Percentiles rank a stretch among this genome's conserved stretches.
phyloP scores from a whole-genome alignment of 2,329 filamentous ascomycete species.

The Botrytis fabae region DNA sequence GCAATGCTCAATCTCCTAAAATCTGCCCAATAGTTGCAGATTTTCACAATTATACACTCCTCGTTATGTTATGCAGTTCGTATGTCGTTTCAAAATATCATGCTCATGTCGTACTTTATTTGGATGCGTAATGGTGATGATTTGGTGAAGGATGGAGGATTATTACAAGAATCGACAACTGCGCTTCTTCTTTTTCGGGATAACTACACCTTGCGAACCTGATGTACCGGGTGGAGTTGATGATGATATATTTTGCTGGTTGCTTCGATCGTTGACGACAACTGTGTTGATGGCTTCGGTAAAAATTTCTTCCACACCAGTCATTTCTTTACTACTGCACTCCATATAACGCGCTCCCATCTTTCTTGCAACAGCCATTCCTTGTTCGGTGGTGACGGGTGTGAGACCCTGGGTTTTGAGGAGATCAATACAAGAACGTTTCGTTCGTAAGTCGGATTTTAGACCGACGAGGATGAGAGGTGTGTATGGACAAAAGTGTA shows the following conservation, averaged over 20 bases:
- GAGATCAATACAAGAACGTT: conserved; percentile 96
- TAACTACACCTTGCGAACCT: conserved; percentile 41
- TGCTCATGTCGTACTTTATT: conserved; percentile 25
- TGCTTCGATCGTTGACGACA: conserved; percentile 75
- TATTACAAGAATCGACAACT: conserved; percentile 74
- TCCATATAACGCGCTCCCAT: conserved; percentile 98
- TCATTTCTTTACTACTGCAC: conserved; percentile 97
- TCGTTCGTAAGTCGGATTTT: conserved; percentile 93
- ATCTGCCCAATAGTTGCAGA: conserved; percentile 16
- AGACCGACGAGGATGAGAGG: conserved; percentile 93
- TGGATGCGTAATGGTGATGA: conserved; percentile 14
- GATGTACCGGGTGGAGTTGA: conserved; percentile 27
- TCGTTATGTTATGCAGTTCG: conserved; percentile 39
- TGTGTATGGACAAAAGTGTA: conserved; percentile 98
- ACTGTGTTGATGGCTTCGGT: conserved; percentile 87
- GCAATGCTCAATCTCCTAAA: conserved; percentile 25
- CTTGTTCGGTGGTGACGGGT: conserved; percentile 89
- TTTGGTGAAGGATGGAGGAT: conserved; percentile 28
- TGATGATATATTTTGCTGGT: conserved; percentile 39
- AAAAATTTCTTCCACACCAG: conserved; percentile 94
- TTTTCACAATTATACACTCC: conserved; percentile 31
- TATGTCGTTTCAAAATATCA: conserved; percentile 38
- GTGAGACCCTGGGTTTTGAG: conserved; percentile 97
- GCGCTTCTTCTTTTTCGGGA: conserved; percentile 76
- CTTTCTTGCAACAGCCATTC: conserved; percentile 80